Conservation (phyloP, 352 stramenopile genomes). For the Phytopythium litorale region DNA sequence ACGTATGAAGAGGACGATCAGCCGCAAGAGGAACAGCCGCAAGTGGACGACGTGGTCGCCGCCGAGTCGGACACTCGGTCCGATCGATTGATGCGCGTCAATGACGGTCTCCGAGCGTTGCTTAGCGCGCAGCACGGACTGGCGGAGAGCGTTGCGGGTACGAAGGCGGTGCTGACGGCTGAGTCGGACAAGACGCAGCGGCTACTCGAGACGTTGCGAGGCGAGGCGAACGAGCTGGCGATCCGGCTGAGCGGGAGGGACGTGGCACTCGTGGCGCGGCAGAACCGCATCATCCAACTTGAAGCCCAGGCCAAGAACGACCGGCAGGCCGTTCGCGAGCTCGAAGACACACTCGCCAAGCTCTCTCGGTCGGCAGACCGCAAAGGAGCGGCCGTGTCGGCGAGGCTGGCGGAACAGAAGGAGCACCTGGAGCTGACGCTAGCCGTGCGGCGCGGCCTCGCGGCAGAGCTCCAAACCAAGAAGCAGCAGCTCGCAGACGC, state of each 20-base stretch:
- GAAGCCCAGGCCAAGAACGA: slow-evolving; percentile 55
- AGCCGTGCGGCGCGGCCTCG: slow-evolving; percentile 49
- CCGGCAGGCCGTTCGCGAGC: slow-evolving; percentile 34
- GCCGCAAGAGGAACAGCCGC: background rate
- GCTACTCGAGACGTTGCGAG: slow-evolving; percentile 23
- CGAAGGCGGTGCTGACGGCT: slow-evolving; percentile 2
- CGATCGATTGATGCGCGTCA: background rate
- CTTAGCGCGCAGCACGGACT: background rate
- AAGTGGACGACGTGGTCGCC: background rate
- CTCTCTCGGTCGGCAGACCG: slow-evolving; percentile 13
- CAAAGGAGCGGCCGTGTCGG: slow-evolving; percentile 28
- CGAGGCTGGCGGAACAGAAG: slow-evolving; percentile 35
- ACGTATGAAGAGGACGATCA: background rate
- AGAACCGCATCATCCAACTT: slow-evolving; percentile 50
- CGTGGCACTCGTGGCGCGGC: slow-evolving; percentile 38
- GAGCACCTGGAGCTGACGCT: slow-evolving; percentile 62
- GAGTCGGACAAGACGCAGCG: slow-evolving; percentile 32
- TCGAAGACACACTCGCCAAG: slow-evolving; percentile 35
- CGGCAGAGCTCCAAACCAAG: slow-evolving; percentile 47
- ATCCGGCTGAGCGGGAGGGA: slow-evolving; percentile 43
- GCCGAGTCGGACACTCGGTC: background rate
- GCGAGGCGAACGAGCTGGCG: slow-evolving; percentile 39
- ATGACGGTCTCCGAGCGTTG: background rate
- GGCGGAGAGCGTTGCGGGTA: background rate
- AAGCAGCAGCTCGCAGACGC: slow-evolving; percentile 38